Percentiles rank a stretch among this genome's conserved stretches.
These are phyloP conservation scores for Aegilops bicornis DNA, from an alignment of 176 grass and related monocot genomes.

Conservation along the genomic window DNA sequence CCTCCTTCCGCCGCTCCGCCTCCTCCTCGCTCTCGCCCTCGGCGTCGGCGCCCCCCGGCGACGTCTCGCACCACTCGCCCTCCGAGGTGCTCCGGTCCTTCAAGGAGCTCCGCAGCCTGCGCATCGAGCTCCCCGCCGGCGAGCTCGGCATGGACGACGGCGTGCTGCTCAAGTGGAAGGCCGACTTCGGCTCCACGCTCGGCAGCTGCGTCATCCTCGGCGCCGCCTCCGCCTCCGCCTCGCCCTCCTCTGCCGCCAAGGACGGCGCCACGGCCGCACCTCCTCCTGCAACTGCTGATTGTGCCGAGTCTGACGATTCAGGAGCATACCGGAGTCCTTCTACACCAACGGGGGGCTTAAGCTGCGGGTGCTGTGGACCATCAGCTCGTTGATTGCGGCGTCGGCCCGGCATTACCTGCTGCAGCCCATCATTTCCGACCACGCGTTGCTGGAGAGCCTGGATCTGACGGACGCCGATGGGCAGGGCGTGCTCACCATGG, in stretches of 20 bases:
- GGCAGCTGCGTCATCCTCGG: conserved; percentile 79
- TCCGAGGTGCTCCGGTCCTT: conserved; percentile 90
- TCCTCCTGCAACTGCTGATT: conserved; percentile 14
- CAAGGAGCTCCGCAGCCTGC: conserved; percentile 77
- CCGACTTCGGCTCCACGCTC: conserved; percentile 81
- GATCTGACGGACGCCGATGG: conserved; percentile 76
- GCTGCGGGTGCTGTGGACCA: conserved; percentile 84
- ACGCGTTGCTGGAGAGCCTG: conserved; percentile 64
- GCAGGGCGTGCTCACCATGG: conserved; percentile 86
- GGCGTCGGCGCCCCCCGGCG: conserved; percentile 10
- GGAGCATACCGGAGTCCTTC: conserved; percentile 77
- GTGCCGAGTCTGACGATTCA: conserved; percentile 42
- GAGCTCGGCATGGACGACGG: conserved; percentile 77
- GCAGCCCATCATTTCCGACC: conserved; percentile 70
- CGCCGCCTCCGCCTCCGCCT: conserved; percentile 45
- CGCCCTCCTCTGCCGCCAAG: conserved; percentile 8
- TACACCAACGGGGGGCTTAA: conserved; percentile 68
- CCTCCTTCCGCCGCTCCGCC: conserved; percentile 20
- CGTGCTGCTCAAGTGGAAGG: conserved; percentile 92
- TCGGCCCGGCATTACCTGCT: conserved; percentile 79
- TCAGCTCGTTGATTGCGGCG: conserved; percentile 85
- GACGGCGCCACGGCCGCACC: neutral
- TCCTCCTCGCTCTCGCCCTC: conserved; percentile 8
- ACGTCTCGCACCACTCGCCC: conserved; percentile 89
- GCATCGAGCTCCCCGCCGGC: conserved; percentile 77